Evolutionary conservation across 2,329 filamentous ascomycete species (phyloP), one percentile per base, ranked within the genome.

Genomic region (Hypoxylon sp.): DNA sequence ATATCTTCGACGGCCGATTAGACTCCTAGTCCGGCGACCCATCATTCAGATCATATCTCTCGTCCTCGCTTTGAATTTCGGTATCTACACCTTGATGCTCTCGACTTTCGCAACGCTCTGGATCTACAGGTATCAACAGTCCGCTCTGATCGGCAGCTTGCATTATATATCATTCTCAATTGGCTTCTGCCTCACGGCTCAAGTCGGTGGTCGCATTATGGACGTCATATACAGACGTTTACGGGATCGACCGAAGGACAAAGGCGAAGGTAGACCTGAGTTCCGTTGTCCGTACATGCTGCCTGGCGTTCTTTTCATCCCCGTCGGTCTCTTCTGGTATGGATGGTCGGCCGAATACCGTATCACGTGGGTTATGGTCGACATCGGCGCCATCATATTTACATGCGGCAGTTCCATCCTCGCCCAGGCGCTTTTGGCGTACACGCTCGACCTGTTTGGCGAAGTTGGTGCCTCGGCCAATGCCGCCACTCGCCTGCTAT

Each of bases 331-430:
- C 0, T 83, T 88, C 65, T 83, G 85, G 78, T 89, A 89, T 72
- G 87, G 86, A 37, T 89, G 87, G 86, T 80, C 83, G 0, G 87
- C 87, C 0, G 80, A 89, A 53, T 80, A 83, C 33, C 74, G 81
- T 0, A 78, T 81, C 0, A 84, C 86, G 71, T 91, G 86, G 85
- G 84, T 89, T 19, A 81, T 87, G 4, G 86, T 88, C 0, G 88
- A 90, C 51, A 81, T 90, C 24, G 88, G 88, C 2, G 84, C 84
- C 1, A 77, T 78, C 0, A 80, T 88, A n/a, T 85, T 90, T 64
- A 84, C 84, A 0, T 79, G 83, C 3, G 87, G 87, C 0, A 85
- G 83, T 71, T 84, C 88, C 50, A 81, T 86, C 9, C 78, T 83
- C 0, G 87, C 87, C 54, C 84, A 85, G 73, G 84, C 84, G 2